These are phyloP conservation scores for Sarocladium oryzae DNA, from an alignment of 2,329 filamentous ascomycete genomes.

Conservation along the genomic window DNA sequence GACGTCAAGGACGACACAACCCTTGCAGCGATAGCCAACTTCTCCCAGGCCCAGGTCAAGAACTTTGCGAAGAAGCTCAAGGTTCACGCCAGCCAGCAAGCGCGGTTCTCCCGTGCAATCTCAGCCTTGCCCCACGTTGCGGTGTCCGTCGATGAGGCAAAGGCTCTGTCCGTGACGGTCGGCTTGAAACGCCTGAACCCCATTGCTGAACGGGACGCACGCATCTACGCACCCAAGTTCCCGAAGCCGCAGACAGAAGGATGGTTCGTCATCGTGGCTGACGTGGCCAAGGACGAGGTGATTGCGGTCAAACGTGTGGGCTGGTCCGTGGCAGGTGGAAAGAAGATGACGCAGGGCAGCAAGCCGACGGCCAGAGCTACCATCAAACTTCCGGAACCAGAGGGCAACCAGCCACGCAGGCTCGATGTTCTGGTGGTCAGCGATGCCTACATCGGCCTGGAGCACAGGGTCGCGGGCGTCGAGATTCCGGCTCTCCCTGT, in stretches of 20 bases:
- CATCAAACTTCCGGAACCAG: constrained; percentile 53
- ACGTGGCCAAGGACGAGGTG: constrained; percentile 64
- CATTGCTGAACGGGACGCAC: constrained; percentile 56
- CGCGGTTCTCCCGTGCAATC: constrained; percentile 51
- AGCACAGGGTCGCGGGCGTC: constrained; percentile 41
- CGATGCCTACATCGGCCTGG: constrained; percentile 79
- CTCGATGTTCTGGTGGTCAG: constrained; percentile 74
- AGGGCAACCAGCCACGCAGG: constrained; percentile 44
- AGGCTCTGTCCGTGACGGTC: constrained; percentile 56
- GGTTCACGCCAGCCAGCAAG: constrained; percentile 37
- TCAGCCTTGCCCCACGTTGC: constrained; percentile 63
- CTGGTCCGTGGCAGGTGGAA: constrained; percentile 45
- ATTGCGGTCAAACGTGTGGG: constrained; percentile 79
- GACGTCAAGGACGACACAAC: constrained; percentile 33
- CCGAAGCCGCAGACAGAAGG: constrained; percentile 93
- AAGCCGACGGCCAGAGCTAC: constrained; percentile 47
- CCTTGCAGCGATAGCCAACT: constrained; percentile 36
- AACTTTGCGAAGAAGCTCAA: constrained; percentile 44
- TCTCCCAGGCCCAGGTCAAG: constrained; percentile 27
- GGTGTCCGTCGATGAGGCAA: constrained; percentile 54
- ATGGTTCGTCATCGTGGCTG: constrained; percentile 77
- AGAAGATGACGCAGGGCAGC: constrained; percentile 31
- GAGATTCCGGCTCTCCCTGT: constrained; percentile 44
- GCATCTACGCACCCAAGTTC: constrained; percentile 82
- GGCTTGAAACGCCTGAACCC: constrained; percentile 61